Evolutionary conservation across 441 rosid genomes (phyloP).

Genomic region (California macrophylla): DNA sequence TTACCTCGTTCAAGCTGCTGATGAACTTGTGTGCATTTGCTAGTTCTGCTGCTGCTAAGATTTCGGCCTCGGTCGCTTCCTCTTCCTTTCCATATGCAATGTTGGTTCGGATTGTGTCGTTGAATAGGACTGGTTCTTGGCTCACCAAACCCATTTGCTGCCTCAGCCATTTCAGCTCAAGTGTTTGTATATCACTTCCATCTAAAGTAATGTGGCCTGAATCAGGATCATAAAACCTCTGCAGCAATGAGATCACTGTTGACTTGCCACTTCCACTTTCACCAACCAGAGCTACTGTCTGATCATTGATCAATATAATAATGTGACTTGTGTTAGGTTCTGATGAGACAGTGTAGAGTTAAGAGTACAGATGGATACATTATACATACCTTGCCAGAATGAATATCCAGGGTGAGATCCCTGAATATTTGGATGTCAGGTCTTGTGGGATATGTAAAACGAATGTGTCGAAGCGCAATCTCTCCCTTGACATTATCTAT

Average conservation of each 20-base stretch:
- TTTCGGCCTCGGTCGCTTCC: constrained; percentile 46
- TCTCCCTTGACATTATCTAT: constrained; percentile 36
- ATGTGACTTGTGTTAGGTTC: neutral
- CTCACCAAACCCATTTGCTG: constrained; percentile 69
- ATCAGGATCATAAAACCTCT: constrained; percentile 69
- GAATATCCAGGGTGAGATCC: constrained; percentile 40
- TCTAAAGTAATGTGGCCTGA: constrained; percentile 64
- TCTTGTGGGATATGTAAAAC: constrained; percentile 50
- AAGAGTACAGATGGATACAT: neutral
- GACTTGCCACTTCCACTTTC: constrained; percentile 86
- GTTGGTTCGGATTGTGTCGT: constrained; percentile 62
- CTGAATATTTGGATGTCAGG: constrained; percentile 51
- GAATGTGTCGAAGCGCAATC: constrained; percentile 42
- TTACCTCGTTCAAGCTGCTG: constrained; percentile 53
- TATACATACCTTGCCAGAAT: constrained; percentile 49
- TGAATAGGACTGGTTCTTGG: constrained; percentile 72
- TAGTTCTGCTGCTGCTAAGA: constrained; percentile 46
- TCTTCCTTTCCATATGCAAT: constrained; percentile 65
- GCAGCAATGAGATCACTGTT: constrained; percentile 53
- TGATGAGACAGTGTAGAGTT: neutral
- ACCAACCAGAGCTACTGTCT: constrained; percentile 84
- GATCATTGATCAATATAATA: too few relatives aligned
- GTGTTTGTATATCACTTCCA: constrained; percentile 44
- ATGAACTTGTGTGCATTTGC: constrained; percentile 85
- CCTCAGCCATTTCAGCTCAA: constrained; percentile 62